Base-by-base conservation (phyloP, 495 filamentous ascomycete species). In the Penicillium atrosanguineum region DNA sequence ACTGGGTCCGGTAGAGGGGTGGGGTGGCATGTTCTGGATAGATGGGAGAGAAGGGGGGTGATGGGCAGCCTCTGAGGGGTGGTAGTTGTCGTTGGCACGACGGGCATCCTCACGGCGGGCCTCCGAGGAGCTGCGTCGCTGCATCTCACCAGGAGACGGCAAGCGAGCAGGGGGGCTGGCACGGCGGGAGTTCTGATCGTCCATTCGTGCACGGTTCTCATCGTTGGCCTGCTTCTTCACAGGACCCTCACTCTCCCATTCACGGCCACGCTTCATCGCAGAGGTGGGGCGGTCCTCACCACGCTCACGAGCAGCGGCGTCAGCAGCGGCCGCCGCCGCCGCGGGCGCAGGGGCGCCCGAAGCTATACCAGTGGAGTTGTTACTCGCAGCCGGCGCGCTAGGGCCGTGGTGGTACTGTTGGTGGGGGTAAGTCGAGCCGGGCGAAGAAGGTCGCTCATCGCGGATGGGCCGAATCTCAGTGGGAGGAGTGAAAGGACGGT, bases 1-100 rank as follows among this genome's bases (percentile, higher is more conserved):
- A 69, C 77, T 71, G 49, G 77, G 50, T 55, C 79, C 61, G 38
- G 62, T 62, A 6, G 61, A 56, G 36, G 69, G 43, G 18, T 83
- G 83, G 29, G 81, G 82, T 48, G 87, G 86, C 78, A 88, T 87
- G 29, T 85, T 75, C 58, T 91, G 87, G 54, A 88, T 85, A 16
- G 87, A 82, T 15, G 86, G 82, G 52, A 91, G 75, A 3, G 86
- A 82, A 20, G 83, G 87, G 9, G 88, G 87, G 62, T 95, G 91
- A 69, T 95, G 91, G 6, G 91, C 90, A 23, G 89, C 89, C 63
- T 95, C 91, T 1, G 91, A 95, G 6, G 91, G 91, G 59, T 95
- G 88, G 57, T 95, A 95, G 43, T 79, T 82, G 43, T 92, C 88
- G 48, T 88, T 87, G 23, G 76, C 74, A 31, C 86, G 84, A 34